Base-by-base conservation (phyloP, 106 monocot species). In the Cymbidium sinense region DNA sequence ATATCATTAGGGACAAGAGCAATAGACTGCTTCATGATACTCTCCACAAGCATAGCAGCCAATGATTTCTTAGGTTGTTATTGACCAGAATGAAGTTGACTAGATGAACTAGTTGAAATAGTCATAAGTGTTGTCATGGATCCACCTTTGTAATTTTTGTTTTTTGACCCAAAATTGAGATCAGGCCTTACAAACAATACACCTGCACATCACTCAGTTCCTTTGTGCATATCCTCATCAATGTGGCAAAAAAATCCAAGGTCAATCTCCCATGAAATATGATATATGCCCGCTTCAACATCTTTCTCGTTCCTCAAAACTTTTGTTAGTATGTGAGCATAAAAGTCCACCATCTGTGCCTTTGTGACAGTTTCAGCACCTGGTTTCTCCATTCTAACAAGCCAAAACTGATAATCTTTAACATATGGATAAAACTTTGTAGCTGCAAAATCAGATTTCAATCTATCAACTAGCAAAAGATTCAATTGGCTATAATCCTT, bases 231-330 rank as follows among this genome's bases (percentile, higher is more conserved):
- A n/a, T 96, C 84, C 79, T 93, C 86, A 43, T 96, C 96, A 74
- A 96, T 90, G 8, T 88, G 88, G 74, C 96, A 96, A 77, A 91
- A 96, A 83, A 96, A 96, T 17, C 93, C 91, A 82, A 84, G 89
- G 70, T 89, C 84, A 73, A 81, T 84, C 85, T 96, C 91, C 94
- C 93, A 94, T 61, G 96, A 96, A 28, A 96, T 88, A 73, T 85
- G 64, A 88, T 96, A 94, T 79, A 96, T 91, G 77, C 83, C 85
- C 31, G 87, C 85, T 86, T 96, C 88, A n/a, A 93, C 89, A 87
- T 93, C 94, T 54, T 86, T 88, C 80, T 93, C 89, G 81, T 93
- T 96, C 44, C 96, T 84, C 83, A 96, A 75, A 82, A 96, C 88
- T 52, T 93, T 93, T 31, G 85, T 83, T 39, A 96, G 86, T 18